A percentile compares a stretch with the other conserved stretches of the same genome.
Evolutionary conservation across 2,329 filamentous ascomycete species (phyloP).

Genomic region (Aspergillus sp.): DNA sequence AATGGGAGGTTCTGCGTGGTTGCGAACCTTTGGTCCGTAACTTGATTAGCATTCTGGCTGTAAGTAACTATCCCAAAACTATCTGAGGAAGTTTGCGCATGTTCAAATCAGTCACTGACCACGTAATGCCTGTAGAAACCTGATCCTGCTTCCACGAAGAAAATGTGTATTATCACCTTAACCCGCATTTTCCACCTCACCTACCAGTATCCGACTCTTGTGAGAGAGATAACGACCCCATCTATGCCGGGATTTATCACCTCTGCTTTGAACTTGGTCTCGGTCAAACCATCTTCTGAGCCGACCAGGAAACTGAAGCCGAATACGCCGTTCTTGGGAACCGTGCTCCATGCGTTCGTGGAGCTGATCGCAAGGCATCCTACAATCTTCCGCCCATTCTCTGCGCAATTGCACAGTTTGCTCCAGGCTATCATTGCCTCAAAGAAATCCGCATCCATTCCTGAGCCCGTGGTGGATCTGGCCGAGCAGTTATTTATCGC

Average conservation of each 20-base stretch:
- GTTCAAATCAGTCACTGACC: too few species aligned
- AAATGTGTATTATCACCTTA: conserved; percentile 69
- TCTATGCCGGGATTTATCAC: conserved; percentile 70
- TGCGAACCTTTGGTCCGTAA: conserved; percentile 71
- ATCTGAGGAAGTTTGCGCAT: too few species aligned
- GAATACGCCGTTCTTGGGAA: conserved; percentile 55
- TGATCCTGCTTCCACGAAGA: conserved; percentile 70
- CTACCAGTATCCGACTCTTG: conserved; percentile 74
- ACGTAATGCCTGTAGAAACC: conserved; percentile 55
- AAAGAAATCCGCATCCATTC: conserved; percentile 50
- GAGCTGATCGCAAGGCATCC: conserved; percentile 74
- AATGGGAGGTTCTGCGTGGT: conserved; percentile 73
- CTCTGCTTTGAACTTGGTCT: conserved; percentile 63
- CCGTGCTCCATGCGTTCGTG: conserved; percentile 66
- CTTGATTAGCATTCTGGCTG: conserved; percentile 69
- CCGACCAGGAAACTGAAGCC: conserved; percentile 29
- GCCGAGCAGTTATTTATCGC: conserved; percentile 64
- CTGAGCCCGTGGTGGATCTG: conserved; percentile 50
- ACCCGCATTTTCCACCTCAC: conserved; percentile 80
- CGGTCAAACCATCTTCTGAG: conserved; percentile 41
- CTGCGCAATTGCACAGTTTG: conserved; percentile 61
- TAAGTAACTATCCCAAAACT: conserved; percentile 29
- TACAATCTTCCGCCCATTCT: conserved; percentile 74
- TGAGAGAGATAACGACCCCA: conserved; percentile 83
- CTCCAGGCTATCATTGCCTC: conserved; percentile 60